Base-by-base conservation (phyloP, 352 stramenopile species). In the Pythium utonaiense region DNA sequence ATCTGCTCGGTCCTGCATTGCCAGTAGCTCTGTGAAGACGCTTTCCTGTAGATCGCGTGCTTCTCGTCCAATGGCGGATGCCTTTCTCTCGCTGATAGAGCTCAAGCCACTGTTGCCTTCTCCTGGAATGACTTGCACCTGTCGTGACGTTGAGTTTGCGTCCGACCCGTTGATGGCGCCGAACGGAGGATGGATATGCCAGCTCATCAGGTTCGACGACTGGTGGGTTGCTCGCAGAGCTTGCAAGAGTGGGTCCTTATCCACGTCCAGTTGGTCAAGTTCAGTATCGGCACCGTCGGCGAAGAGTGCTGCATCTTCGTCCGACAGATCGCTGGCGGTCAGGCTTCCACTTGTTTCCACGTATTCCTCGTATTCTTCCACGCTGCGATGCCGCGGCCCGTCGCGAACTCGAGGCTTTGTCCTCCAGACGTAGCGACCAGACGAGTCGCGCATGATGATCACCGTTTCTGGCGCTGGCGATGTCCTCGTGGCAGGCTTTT, bases 21-120 rank as follows among this genome's bases (percentile, higher is more conserved):
- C 64, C 1, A 93, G 64, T 50, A 93, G 66, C 50, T 81, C 79
- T 40, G 73, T 78, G 40, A 93, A 93, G 6, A 93, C 72, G 4
- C 65, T 70, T 34, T 91, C 83, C 56, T 91, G 74, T 14, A 71
- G 73, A 9, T 80, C 73, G 3, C 76, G 80, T 21, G 57, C 53
- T 48, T 89, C 80, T 17, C 76, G 67, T 25, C 77, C 76, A 41
- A 72, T 67, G 9, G 73, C 71, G 21, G 77, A 73, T 7, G 76
- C 77, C 57, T 90, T 86, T 21, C 81, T 69, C 54, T 93, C 81
- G 25, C 77, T 86, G 27, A 78, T 61, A 9, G 67, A 76, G 53
- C 71, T 91, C 67, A 91, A 75, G 14, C 83, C 83, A 0, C 75
- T 86, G 57, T 93, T 93, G 19, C 83, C 83, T 74, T 93, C 83